Conservation (phyloP, 192 early-diverging fungal genomes). For the Linnemannia schmuckeri region DNA sequence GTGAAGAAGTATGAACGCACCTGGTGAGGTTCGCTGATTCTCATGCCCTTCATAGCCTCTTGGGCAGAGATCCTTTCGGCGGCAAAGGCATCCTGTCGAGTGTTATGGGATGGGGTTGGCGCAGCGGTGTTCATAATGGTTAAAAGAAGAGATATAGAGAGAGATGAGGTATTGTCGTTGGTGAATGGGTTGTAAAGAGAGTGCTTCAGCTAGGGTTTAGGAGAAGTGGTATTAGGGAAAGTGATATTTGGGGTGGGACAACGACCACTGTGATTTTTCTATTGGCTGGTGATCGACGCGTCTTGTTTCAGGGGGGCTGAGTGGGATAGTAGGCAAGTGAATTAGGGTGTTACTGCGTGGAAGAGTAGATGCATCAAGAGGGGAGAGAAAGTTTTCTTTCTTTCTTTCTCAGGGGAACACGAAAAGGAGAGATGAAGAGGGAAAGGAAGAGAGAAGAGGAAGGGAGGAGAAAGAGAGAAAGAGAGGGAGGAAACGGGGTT, state of each 20-base stretch:
- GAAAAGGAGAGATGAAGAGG: not conserved
- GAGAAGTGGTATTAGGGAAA: not conserved
- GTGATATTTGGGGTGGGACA: not conserved
- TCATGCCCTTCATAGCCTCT: conserved; percentile 54
- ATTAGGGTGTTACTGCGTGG: not conserved
- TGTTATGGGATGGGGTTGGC: conserved; percentile 5
- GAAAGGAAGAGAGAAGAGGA: not conserved
- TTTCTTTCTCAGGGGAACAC: not conserved
- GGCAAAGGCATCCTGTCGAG: conserved; percentile 23
- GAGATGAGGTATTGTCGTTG: not conserved
- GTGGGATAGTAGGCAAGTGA: too few relatives aligned
- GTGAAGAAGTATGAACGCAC: not conserved
- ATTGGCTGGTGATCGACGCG: conserved; percentile 18
- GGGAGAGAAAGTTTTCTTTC: not conserved
- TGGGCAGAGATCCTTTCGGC: conserved; percentile 45
- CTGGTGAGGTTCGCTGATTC: conserved; percentile 44
- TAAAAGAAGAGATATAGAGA: not conserved
- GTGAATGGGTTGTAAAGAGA: not conserved
- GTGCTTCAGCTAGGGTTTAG: not conserved
- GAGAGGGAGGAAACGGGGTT: not conserved
- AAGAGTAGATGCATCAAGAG: not conserved
- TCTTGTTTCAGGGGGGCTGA: not conserved
- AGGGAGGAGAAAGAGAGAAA: not conserved
- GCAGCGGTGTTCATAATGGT: conserved; percentile 45
- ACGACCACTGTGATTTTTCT: not conserved